Percentiles rank a stretch among this genome's conserved stretches.
Conservation (phyloP, 371 early-diverging fungal species). For the Parasitella parasitica region DNA sequence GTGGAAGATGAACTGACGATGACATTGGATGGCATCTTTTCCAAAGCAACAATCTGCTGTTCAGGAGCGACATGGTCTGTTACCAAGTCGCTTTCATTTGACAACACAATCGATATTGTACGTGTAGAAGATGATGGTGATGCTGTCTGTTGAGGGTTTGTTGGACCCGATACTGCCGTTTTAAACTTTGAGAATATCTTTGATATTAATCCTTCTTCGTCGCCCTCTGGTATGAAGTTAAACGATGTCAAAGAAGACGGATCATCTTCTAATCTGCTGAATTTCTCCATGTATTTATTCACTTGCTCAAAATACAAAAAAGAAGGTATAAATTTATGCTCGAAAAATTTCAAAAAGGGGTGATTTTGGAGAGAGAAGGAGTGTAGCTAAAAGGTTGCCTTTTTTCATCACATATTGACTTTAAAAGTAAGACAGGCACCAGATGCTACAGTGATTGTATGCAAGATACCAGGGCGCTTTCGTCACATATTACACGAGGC, state of each 20-base stretch:
- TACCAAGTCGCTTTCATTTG: slow-evolving; percentile 2
- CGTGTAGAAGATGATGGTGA: slow-evolving; percentile 9
- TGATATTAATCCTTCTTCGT: slow-evolving; percentile 57
- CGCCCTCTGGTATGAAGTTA: slow-evolving; percentile 43
- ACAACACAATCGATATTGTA: slow-evolving; percentile 2
- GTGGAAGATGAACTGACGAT: neutral
- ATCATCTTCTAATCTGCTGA: slow-evolving; percentile 28
- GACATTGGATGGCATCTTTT: neutral
- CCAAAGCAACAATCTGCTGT: neutral
- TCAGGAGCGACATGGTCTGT: neutral
- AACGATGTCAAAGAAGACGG: slow-evolving; percentile 47
- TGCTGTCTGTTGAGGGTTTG: slow-evolving; percentile 7
- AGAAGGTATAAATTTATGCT: neutral
- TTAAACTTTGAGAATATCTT: slow-evolving; percentile 62
- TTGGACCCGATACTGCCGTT: slow-evolving; percentile 43
- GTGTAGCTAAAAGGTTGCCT: neutral
- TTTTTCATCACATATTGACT: neutral
- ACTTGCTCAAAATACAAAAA: neutral
- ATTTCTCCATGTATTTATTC: slow-evolving; percentile 11
- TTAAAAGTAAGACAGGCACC: neutral
- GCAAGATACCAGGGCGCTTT: too few relatives aligned
- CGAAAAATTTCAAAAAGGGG: too few relatives aligned
- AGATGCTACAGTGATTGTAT: neutral
- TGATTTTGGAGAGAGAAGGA: too few relatives aligned
- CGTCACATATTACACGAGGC: too few relatives aligned